Conservation (phyloP, 768 basidiomycete species). For the Lactarius sp. region DNA sequence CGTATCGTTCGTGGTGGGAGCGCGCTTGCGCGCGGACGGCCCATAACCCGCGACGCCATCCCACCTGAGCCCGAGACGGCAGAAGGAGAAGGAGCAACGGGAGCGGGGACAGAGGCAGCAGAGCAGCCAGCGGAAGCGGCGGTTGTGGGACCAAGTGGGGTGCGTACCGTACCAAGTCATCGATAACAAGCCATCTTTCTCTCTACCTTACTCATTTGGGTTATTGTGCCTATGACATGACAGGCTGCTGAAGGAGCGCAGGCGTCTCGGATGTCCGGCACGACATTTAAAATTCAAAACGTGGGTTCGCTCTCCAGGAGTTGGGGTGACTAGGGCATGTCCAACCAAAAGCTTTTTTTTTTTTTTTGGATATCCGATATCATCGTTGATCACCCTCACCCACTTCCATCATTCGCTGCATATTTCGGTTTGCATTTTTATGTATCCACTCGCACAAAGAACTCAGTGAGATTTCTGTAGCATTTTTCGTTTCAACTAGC, state of each 20-base stretch:
- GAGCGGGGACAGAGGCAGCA: background rate
- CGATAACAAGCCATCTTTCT: background rate
- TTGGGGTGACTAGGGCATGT: slow-evolving; percentile 31
- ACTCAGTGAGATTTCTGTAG: background rate
- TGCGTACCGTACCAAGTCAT: background rate
- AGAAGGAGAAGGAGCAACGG: background rate
- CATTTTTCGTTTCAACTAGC: background rate
- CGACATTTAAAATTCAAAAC: slow-evolving; percentile 30
- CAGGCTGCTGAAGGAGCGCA: background rate
- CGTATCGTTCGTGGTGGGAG: slow-evolving; percentile 30
- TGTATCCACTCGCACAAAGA: slow-evolving; percentile 14
- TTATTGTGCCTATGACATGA: background rate
- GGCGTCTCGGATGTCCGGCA: slow-evolving; percentile 5
- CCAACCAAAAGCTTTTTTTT: background rate
- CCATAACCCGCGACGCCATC: slow-evolving; percentile 14
- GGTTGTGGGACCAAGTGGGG: background rate
- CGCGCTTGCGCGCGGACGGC: slow-evolving; percentile 23
- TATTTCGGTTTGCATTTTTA: slow-evolving; percentile 1
- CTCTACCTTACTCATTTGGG: background rate
- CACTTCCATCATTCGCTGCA: background rate
- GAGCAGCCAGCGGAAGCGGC: background rate
- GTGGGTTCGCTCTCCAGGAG: slow-evolving; percentile 34
- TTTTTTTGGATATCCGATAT: background rate
- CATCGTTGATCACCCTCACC: background rate
- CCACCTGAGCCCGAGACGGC: background rate